Percentiles rank a stretch among this genome's conserved stretches.
These are phyloP conservation scores for Colletotrichum sp. DNA, from an alignment of 2,329 filamentous ascomycete species.

Conservation along the genomic window DNA sequence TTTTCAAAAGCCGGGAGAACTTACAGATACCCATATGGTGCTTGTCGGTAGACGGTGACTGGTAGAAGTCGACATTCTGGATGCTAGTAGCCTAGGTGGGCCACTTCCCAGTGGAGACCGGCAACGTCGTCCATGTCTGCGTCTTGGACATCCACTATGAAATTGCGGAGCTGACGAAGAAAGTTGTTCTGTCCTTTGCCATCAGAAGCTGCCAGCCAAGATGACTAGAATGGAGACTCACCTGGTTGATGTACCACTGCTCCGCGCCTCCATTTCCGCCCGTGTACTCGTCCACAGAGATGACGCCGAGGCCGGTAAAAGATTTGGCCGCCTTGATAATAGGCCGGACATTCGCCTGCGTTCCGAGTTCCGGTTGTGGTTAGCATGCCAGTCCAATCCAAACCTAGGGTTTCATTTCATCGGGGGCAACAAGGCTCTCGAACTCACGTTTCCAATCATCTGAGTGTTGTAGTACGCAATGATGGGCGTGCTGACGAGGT, in stretches of 20 bases:
- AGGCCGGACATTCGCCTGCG: slow-evolving; percentile 54
- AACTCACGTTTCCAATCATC: slow-evolving; percentile 57
- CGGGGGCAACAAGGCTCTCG: background rate
- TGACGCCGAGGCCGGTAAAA: slow-evolving; percentile 61
- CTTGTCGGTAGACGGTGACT: slow-evolving; percentile 24
- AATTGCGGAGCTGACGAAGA: slow-evolving; percentile 68
- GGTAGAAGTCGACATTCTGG: slow-evolving; percentile 54
- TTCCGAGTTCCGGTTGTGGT: background rate
- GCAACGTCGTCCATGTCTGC: slow-evolving; percentile 35
- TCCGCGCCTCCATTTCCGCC: slow-evolving; percentile 28
- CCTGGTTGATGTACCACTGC: slow-evolving; percentile 34
- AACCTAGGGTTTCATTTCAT: background rate
- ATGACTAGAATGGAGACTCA: background rate
- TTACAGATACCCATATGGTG: slow-evolving; percentile 23
- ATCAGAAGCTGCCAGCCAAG: slow-evolving; percentile 31
- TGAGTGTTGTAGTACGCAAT: slow-evolving; percentile 67
- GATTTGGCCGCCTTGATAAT: slow-evolving; percentile 56
- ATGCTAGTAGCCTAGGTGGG: slow-evolving; percentile 61
- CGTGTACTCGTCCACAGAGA: slow-evolving; percentile 49
- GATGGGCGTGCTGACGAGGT: slow-evolving; percentile 49
- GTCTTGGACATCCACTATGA: slow-evolving; percentile 60
- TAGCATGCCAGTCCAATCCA: background rate
- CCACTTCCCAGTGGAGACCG: slow-evolving; percentile 69
- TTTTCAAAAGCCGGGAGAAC: background rate
- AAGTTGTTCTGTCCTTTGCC: slow-evolving; percentile 59